Percentiles rank a stretch among this genome's conserved stretches.
Conservation (phyloP, 164 flowering plant species). For the Piper betle region DNA sequence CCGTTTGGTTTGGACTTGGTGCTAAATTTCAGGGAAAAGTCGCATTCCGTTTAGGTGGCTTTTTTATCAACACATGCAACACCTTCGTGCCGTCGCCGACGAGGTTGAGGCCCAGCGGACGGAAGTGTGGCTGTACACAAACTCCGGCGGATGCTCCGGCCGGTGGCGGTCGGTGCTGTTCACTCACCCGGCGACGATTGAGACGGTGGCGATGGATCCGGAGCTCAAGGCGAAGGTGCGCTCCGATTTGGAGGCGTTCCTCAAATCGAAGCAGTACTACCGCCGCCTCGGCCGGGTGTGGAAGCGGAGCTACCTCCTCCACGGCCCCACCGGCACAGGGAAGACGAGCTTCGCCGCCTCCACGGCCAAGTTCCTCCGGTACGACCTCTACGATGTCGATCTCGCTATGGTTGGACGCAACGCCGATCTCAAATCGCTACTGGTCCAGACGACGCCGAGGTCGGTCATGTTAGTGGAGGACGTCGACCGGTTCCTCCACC, state of each 20-base stretch:
- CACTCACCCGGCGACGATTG: slow-evolving; percentile 65
- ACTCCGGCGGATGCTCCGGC: slow-evolving; percentile 15
- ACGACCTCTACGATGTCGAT: slow-evolving; percentile 66
- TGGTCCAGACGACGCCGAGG: slow-evolving; percentile 38
- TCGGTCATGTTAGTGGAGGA: slow-evolving; percentile 69
- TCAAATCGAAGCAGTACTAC: slow-evolving; percentile 63
- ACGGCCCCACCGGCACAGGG: slow-evolving; percentile 76
- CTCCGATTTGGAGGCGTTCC: slow-evolving; percentile 56
- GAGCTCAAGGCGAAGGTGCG: slow-evolving; percentile 60
- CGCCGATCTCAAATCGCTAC: slow-evolving; percentile 44
- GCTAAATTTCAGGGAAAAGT: no score
- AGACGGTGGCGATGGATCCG: slow-evolving; percentile 58
- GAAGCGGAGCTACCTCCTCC: slow-evolving; percentile 66
- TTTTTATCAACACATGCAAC: no score
- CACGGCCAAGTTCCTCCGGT: slow-evolving; percentile 54
- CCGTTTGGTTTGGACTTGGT: no score
- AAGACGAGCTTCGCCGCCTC: slow-evolving; percentile 75
- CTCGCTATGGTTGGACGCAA: slow-evolving; percentile 32
- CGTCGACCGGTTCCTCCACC: slow-evolving; percentile 38
- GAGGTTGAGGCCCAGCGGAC: slow-evolving; percentile 37
- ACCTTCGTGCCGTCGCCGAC: slow-evolving; percentile 44
- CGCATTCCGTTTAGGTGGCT: no score
- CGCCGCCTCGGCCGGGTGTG: slow-evolving; percentile 73
- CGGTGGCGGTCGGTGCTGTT: slow-evolving; percentile 70
- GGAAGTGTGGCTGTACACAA: slow-evolving; percentile 37